These are phyloP conservation scores for Phaeosphaeriaceae sp. DNA, from an alignment of 2,329 filamentous ascomycete species.

Conservation along the genomic window DNA sequence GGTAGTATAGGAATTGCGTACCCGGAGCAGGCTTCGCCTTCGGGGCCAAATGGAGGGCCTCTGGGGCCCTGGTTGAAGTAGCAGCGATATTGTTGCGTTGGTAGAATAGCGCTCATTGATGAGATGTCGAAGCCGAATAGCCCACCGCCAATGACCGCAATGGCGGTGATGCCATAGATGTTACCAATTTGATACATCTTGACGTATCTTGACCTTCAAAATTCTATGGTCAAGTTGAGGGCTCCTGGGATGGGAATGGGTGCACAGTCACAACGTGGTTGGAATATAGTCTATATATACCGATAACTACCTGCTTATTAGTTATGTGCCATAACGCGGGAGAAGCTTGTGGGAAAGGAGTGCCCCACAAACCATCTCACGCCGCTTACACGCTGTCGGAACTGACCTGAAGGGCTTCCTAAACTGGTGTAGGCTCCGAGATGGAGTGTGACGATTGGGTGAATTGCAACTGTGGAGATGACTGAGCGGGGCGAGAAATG, in stretches of 20 bases:
- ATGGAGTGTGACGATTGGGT: slow-evolving; percentile 17
- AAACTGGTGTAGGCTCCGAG: slow-evolving; percentile 26
- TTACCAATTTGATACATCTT: slow-evolving; percentile 57
- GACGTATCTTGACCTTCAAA: background rate
- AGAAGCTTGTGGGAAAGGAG: slow-evolving; percentile 3
- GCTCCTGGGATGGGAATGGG: background rate
- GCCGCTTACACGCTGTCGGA: slow-evolving; percentile 12
- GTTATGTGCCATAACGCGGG: slow-evolving; percentile 11
- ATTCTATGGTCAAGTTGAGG: too few relatives aligned
- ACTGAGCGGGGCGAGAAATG: slow-evolving; percentile 11
- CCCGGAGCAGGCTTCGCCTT: slow-evolving; percentile 55
- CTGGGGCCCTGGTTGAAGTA: slow-evolving; percentile 68
- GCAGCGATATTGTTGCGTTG: slow-evolving; percentile 71
- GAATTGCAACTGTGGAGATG: slow-evolving; percentile 5
- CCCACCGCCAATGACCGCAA: slow-evolving; percentile 68
- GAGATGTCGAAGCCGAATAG: slow-evolving; percentile 82
- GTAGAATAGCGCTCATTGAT: slow-evolving; percentile 70
- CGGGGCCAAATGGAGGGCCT: slow-evolving; percentile 42
- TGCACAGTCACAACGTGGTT: too few relatives aligned
- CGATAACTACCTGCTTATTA: too few relatives aligned
- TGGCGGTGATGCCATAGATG: slow-evolving; percentile 64
- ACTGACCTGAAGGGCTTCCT: slow-evolving; percentile 22
- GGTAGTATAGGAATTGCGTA: slow-evolving; percentile 44
- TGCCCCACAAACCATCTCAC: slow-evolving; percentile 21
- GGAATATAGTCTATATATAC: too few relatives aligned